These are phyloP conservation scores for Echeveria elegans DNA, from an alignment of 164 flowering plant species.

Conservation along the genomic window DNA sequence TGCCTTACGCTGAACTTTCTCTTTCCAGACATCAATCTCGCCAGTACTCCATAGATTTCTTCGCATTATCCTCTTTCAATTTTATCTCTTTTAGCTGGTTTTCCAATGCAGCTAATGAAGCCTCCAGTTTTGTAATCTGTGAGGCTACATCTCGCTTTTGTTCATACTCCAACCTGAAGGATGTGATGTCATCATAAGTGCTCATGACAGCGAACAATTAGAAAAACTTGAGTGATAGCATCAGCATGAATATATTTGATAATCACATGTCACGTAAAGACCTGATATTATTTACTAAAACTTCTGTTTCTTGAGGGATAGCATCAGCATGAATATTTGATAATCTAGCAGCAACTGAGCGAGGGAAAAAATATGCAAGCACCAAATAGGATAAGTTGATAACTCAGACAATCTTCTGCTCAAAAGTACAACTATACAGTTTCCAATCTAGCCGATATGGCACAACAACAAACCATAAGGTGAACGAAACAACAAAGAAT, in stretches of 20 bases:
- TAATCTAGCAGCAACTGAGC: not conserved
- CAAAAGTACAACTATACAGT: not conserved
- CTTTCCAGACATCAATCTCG: conserved; percentile 52
- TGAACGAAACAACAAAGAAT: not conserved
- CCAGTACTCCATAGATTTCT: conserved; percentile 38
- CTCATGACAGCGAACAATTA: not conserved
- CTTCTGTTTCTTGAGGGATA: too few relatives aligned
- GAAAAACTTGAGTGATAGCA: too few relatives aligned
- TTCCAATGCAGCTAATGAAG: conserved; percentile 42
- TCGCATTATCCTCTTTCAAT: conserved; percentile 46
- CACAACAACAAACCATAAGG: not conserved
- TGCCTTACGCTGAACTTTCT: conserved; percentile 51
- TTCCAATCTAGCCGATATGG: not conserved
- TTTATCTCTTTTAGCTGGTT: conserved; percentile 46
- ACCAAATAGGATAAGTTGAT: not conserved
- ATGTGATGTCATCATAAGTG: not conserved
- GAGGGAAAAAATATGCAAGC: not conserved
- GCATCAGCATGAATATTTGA: not conserved
- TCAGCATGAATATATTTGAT: not conserved
- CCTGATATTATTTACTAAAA: too few relatives aligned
- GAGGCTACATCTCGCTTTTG: conserved; percentile 84
- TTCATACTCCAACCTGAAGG: conserved; percentile 86
- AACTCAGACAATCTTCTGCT: not conserved
- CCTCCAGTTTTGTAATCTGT: conserved; percentile 55
- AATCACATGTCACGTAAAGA: not conserved